Evolutionary conservation across 164 flowering plant genomes (phyloP), one percentile per base, ranked within the genome.

Genomic region (Nymphaea colorata): DNA sequence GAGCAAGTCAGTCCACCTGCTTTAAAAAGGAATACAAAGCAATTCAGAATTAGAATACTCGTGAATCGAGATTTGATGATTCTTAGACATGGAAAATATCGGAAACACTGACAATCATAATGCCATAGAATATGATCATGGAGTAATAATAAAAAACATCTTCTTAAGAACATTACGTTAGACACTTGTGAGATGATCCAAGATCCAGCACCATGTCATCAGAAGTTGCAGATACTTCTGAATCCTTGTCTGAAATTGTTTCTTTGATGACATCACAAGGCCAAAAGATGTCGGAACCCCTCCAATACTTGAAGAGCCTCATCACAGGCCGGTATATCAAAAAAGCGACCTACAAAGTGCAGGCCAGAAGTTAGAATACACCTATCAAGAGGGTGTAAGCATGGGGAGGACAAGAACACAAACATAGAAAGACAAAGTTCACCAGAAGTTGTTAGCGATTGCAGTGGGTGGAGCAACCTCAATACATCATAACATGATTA

Each of bases 1-100:
- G 72, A 95, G 97, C 74, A 95, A 91, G 77, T 87, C 87, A 41
- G 88, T 79, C 99, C 99, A 95, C 84, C 99, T 95, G 87, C 80
- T 51, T 51, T 41, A 16, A 51, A 12, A 36, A 51, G 14, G 57
- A 51, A 51, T 51, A 2, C 57, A 51, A 15, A 51, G 36, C 36
- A 25, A 25, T 25, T 25, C 36, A 25, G 36, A 25, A 25, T 25
- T 25, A 25, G 36, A 25, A 25, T 25, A 25, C 36, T 25, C 36
- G 36, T 25, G 36, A 25, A 25, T 0, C 36, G 36, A 25, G 36
- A 25, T 25, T 25, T 25, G 36, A 25, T 25, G 36, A 25, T 25
- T 25, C 36, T 25, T 25, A 25, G 36, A 25, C 36, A 1, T 25
- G 36, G 36, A 25, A 25, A 25, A 25, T 0, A 25, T 25, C 0